Base-by-base conservation (phyloP, 1,284 basidiomycete species). In the Sanghuangporus weigelae region DNA sequence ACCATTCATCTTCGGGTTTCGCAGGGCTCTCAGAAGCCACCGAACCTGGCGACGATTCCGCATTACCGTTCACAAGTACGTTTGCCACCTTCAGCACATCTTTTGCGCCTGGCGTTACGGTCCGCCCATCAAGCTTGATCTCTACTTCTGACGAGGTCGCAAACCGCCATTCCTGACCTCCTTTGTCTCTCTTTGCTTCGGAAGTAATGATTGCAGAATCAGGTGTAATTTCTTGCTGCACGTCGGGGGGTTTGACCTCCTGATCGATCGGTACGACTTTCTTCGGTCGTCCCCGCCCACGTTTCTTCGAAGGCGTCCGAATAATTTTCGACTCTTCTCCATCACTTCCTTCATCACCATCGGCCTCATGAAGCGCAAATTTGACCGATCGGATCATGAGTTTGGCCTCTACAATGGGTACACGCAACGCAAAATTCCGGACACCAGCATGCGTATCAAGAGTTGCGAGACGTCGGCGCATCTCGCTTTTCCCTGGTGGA, bases 391-490 rank as follows among this genome's bases (percentile, higher is more conserved):
- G 56, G 4, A 65, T 48, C 11, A 65, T 12, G 19, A 65, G 19
- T 6, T 48, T 48, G 4, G 36, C 77, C 71, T 90, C 87, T 7
- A 77, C 78, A 2, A 76, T 75, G 14, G 76, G 75, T 39, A 92
- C 76, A 54, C 84, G 78, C 72, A 90, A 73, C 2, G 83, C 82
- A 88, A 89, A 90, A 53, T 75, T 81, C 71, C 81, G 83, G 48
- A 90, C 88, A 16, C 87, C 86, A 60, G 89, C 85, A 50, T 77
- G 77, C 64, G 83, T 74, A 69, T 89, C 83, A 46, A 68, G 48
- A 42, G 90, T 74, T 39, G 75, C 75, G 40, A 91, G 73, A 21
- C 76, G 75, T 50, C 90, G 79, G 31, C 83, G 84, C 14, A 77
- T 75, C 4, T 87, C 87, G 53, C 83, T 76, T n/a, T 85, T 79